Evolutionary conservation across 495 filamentous ascomycete species (phyloP).

Genomic region (Pseudoneurospora amorphoporcata): DNA sequence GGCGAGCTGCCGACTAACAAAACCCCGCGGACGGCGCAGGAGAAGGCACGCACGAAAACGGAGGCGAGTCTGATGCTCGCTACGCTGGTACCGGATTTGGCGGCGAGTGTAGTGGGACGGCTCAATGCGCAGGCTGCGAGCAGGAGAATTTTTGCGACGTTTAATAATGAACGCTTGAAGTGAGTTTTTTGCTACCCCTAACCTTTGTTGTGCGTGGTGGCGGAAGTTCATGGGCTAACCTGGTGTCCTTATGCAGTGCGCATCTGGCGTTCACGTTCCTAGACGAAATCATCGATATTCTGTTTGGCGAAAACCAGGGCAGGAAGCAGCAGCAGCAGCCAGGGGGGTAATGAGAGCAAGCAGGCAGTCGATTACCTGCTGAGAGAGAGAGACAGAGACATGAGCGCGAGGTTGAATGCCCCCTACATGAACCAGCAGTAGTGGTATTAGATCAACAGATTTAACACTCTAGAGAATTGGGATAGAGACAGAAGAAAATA

Average conservation of each 20-base stretch:
- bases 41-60: conserved; percentile 58
- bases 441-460: background rate
- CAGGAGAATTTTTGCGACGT: conserved; percentile 65
- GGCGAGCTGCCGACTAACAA: conserved; percentile 45
- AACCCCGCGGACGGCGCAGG: conserved; percentile 47
- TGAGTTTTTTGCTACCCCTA: conserved; percentile 25
- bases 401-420: background rate
- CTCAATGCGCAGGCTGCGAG: conserved; percentile 78
- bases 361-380: background rate
- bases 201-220: background rate
- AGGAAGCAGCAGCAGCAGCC: background rate
- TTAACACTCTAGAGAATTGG: background rate
- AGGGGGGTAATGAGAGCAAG: background rate
- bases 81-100: conserved; percentile 70
- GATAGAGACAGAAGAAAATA: background rate
- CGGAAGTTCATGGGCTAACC: conserved; percentile 4
- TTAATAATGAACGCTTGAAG: conserved; percentile 71
- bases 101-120: conserved; percentile 74
- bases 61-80: conserved; percentile 75
- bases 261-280: conserved; percentile 70
- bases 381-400: too few species aligned
- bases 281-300: conserved; percentile 64
- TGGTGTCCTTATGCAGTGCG: conserved; percentile 36
- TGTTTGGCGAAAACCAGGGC: conserved; percentile 45
- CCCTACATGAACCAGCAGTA: background rate